phyloP scores from a whole-genome alignment of 176 grass and related monocot genomes.

The Triticum aestivum region IWGSC_CS_RefSeq_v2.1 NC_057809.1:608002645-608003144 shows the following conservation, averaged over 20 bases:
- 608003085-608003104: not conserved
- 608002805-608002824: not conserved
- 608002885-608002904: constrained; percentile 6
- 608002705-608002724: not conserved
- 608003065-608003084: constrained; percentile 33
- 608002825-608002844: constrained; percentile 6
- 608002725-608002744: not conserved
- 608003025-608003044: not conserved
- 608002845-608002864: constrained; percentile 20
- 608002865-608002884: constrained; percentile 43
- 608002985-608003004: not conserved
- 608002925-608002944: not conserved
- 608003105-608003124: not conserved
- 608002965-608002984: not conserved
- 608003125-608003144: not conserved
- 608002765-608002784: not conserved
- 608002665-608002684: not conserved
- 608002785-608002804: not conserved
- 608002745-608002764: constrained; percentile 2
- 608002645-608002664: not conserved
- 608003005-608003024: not conserved
- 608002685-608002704: not conserved
- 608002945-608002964: not conserved
- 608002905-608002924: not conserved
- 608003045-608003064: not conserved